These are phyloP conservation scores for Colletotrichum coccodes DNA, from an alignment of 2,329 filamentous ascomycete species.

Conservation along the genomic window DNA sequence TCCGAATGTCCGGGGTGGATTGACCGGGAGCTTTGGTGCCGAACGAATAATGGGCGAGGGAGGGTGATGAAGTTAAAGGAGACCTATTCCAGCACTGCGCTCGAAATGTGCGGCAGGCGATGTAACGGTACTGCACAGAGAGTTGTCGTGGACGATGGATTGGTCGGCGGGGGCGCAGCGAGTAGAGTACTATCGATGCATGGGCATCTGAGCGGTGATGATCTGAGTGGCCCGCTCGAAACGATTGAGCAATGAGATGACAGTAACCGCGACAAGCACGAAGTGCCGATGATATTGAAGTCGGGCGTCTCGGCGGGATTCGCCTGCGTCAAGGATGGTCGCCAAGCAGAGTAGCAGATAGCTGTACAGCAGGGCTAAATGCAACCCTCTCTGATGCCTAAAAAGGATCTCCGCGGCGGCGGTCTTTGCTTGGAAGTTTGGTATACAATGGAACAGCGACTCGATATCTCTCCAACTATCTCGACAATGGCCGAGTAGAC, in stretches of 20 bases:
- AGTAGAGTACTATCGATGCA: not conserved
- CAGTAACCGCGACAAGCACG: not conserved
- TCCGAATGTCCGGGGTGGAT: not conserved
- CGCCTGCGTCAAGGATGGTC: not conserved
- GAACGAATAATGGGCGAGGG: not conserved
- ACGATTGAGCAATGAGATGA: not conserved
- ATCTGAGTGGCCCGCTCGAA: not conserved
- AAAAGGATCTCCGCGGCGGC: not conserved
- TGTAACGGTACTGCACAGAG: constrained; percentile 5
- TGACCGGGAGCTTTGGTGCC: not conserved
- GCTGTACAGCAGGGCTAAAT: not conserved
- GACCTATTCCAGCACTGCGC: constrained; percentile 13
- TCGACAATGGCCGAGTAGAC: not conserved
- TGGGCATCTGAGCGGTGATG: constrained; percentile 20
- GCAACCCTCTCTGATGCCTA: not conserved
- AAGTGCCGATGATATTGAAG: not conserved
- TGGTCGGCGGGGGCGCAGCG: not conserved
- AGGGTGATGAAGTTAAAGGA: not conserved
- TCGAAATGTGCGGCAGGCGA: constrained; percentile 12
- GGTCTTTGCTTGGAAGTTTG: not conserved
- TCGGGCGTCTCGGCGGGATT: not conserved
- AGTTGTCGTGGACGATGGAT: not conserved
- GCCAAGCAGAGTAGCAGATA: not conserved
- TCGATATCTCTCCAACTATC: not conserved
- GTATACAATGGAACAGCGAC: no score